These are phyloP conservation scores for Entelexis paramagnoliae DNA, from an alignment of 1,139 yeast species.

Conservation along the genomic window DNA sequence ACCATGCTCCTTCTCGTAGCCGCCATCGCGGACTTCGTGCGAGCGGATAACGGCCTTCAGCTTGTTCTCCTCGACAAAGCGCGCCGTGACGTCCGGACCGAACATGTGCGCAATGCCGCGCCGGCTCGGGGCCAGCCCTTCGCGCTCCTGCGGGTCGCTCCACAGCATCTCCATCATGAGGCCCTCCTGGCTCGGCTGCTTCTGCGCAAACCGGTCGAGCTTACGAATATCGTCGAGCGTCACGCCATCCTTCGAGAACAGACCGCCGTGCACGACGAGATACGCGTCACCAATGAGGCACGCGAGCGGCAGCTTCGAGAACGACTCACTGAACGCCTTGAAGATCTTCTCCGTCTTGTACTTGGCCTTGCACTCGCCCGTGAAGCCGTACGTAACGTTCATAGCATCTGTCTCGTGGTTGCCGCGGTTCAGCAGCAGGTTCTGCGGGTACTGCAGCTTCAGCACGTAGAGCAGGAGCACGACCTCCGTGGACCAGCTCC, in stretches of 20 bases:
- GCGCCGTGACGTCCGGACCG: constrained; percentile 87
- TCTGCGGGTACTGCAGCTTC: constrained; percentile 67
- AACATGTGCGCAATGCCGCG: constrained; percentile 94
- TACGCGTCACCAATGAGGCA: constrained; percentile 66
- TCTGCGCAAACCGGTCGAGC: constrained; percentile 52
- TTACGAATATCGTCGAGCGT: constrained; percentile 64
- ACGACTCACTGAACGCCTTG: constrained; percentile 76
- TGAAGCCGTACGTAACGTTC: constrained; percentile 95
- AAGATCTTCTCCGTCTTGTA: constrained; percentile 67
- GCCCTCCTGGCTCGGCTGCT: constrained; percentile 86
- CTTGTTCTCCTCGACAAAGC: constrained; percentile 61
- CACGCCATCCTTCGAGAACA: constrained; percentile 67
- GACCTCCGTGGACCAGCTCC: constrained; percentile 97
- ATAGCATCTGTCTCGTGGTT: constrained; percentile 94
- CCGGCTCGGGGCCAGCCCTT: constrained; percentile 80
- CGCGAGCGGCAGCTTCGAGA: constrained; percentile 79
- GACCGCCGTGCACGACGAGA: constrained; percentile 91
- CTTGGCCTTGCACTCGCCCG: constrained; percentile 89
- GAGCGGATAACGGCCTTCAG: constrained; percentile 78
- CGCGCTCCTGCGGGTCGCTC: constrained; percentile 84
- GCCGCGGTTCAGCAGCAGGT: constrained; percentile 75
- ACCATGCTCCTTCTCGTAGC: constrained; percentile 78
- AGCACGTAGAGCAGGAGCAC: constrained; percentile 71
- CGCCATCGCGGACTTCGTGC: constrained; percentile 89
- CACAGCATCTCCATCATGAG: constrained; percentile 92